Evolutionary conservation across 2,329 filamentous ascomycete genomes (phyloP), one percentile per base, ranked within the genome.

Genomic region (Metarhizium guizhouense): DNA sequence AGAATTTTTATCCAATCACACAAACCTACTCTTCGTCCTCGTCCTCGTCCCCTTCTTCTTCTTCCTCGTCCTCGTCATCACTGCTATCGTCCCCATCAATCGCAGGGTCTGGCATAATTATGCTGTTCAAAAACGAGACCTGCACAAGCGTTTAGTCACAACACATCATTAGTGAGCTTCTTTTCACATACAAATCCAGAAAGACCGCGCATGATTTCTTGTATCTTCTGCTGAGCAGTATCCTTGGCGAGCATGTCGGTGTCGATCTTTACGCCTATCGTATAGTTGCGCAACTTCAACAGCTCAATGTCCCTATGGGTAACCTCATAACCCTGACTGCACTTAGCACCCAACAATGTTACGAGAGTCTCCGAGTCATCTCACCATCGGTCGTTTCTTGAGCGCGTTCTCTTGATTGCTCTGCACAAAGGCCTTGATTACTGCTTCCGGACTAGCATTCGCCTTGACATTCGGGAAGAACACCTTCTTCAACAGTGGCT

Each of bases 331-430:
- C 88, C 90, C 87, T 93, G 32, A 6, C 2, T 14, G 5, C 45
- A 8, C 47, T 53, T 43, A 48, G 45, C 18, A 5, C 25, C n/a
- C 18, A n/a, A 1, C 11, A 30, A 7, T n/a, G 5, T 14, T 29
- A 16, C 36, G 11, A 16, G 51, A 6, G n/a, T 34, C 40, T 51
- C 49, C 20, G 45, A 29, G 3, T 16, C 55, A 42, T 59, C 79
- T 68, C 69, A 90, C 90, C 83, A 92, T 93, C 4, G 92, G 92
- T 66, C 86, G 86, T 42, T 83, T 93, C 77, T 95, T 95, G 52
- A 96, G 76, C 14, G 90, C 90, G 58, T 83, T 87, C 57, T 84
- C 82, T 60, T 81, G 74, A 64, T 95, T 96, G 61, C 79, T 75
- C 47, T 75, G 77, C 25, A 81, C 78, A 69, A 96, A 95, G 1